phyloP scores from a whole-genome alignment of 331 rosid species.

The Cucumis variabilis region DNA sequence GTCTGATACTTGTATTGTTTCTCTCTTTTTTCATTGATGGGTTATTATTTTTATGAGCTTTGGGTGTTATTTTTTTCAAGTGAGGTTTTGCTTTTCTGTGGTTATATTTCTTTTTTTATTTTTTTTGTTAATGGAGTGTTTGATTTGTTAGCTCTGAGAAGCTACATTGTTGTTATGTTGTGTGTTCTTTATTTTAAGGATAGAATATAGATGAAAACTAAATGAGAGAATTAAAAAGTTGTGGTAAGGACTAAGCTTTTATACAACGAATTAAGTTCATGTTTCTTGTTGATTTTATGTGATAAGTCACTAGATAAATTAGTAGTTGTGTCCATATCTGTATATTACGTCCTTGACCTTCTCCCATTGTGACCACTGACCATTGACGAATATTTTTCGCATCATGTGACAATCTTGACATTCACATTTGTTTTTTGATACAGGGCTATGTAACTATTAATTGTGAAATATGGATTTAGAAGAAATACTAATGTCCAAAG shows the following conservation, averaged over 20 bases:
- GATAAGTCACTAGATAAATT: no score
- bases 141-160: conserved; percentile 23
- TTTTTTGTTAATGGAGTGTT: not conserved
- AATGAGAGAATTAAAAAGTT: not conserved
- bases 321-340: not conserved
- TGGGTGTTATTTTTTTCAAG: not conserved
- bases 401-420: conserved; percentile 17
- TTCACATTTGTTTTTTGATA: conserved; percentile 32
- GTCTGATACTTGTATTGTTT: conserved; percentile 18
- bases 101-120: not conserved
- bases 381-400: not conserved
- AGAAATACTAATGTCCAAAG: conserved; percentile 25
- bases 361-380: not conserved
- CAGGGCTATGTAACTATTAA: conserved; percentile 40
- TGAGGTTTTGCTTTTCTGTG: not conserved
- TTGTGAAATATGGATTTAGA: no score
- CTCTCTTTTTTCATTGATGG: not conserved
- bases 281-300: not conserved
- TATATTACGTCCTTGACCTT: not conserved
- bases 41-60: not conserved
- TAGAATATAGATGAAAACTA: no score
- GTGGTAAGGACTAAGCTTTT: not conserved
- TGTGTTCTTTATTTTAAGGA: conserved; percentile 5
- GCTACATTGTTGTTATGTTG: conserved; percentile 18
- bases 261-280: not conserved